A percentile compares a stretch with the other conserved stretches of the same genome.
These are phyloP conservation scores for Flammula alnicola DNA, from an alignment of 1,284 basidiomycete species.

Conservation along the genomic window DNA sequence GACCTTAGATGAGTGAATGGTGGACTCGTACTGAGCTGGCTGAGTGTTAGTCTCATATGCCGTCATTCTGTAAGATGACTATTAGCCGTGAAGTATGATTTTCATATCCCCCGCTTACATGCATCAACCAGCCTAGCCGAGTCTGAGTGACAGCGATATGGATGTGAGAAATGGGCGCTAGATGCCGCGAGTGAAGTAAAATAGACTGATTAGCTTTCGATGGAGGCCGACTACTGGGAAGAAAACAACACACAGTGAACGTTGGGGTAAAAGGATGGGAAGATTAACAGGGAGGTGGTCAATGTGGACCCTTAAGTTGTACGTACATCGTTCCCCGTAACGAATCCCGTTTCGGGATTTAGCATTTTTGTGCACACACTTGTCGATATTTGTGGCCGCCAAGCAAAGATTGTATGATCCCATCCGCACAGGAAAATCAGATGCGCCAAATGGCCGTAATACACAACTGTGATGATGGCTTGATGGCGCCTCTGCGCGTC, in stretches of 20 bases:
- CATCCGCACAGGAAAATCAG: not conserved
- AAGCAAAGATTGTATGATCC: not conserved
- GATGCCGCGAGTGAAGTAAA: not conserved
- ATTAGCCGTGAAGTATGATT: not conserved
- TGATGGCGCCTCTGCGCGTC: too few relatives aligned
- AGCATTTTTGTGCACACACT: constrained; percentile 8
- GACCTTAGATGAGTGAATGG: not conserved
- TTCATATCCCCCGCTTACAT: not conserved
- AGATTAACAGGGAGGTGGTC: not conserved
- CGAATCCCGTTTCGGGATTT: not conserved
- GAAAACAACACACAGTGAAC: not conserved
- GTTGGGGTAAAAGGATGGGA: constrained; percentile 1
- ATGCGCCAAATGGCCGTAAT: too few relatives aligned
- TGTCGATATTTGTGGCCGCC: constrained; percentile 9
- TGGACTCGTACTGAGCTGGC: not conserved
- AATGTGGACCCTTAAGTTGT: not conserved
- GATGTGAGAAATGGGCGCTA: not conserved
- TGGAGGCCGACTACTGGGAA: not conserved
- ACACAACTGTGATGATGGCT: too few relatives aligned
- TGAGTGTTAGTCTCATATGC: not conserved
- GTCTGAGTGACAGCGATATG: not conserved
- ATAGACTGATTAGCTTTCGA: not conserved
- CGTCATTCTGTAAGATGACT: not conserved
- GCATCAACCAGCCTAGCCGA: not conserved
- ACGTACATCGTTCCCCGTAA: not conserved